Conservation (phyloP, 768 basidiomycete genomes). For the Vararia minispora region DNA sequence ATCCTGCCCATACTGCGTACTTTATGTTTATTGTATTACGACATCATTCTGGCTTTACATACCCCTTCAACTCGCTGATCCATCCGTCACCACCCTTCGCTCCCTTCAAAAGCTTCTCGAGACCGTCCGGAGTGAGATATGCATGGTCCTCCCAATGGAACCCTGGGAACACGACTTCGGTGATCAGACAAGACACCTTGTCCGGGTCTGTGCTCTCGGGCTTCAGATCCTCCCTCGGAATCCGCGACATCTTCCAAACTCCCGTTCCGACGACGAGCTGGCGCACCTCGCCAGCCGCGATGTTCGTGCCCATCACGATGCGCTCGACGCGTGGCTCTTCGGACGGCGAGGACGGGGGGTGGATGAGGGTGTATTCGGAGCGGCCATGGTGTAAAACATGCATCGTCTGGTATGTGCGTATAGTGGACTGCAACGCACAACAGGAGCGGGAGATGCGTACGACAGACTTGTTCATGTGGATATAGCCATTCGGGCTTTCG, state of each 20-base stretch:
- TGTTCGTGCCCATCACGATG: conserved; percentile 32
- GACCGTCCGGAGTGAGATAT: conserved; percentile 26
- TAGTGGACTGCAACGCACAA: background rate
- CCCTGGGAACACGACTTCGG: conserved; percentile 49
- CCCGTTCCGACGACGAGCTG: conserved; percentile 41
- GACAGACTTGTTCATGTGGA: conserved; percentile 39
- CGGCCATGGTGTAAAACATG: conserved; percentile 41
- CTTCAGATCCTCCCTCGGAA: conserved; percentile 31
- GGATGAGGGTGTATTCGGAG: conserved; percentile 38
- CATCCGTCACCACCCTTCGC: conserved; percentile 17
- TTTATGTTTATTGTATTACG: conserved; percentile 5
- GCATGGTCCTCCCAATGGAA: conserved; percentile 42
- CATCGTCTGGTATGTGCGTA: conserved; percentile 28
- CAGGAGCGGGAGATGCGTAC: conserved; percentile 17
- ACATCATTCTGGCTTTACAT: conserved; percentile 11
- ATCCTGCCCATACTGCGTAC: too few species aligned
- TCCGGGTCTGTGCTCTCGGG: conserved; percentile 23
- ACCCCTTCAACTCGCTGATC: conserved; percentile 9
- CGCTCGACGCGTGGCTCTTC: conserved; percentile 24
- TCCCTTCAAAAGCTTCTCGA: conserved; percentile 25
- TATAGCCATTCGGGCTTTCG: conserved; percentile 27
- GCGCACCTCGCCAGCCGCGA: conserved; percentile 30
- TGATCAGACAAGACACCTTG: conserved; percentile 40
- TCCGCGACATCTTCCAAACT: conserved; percentile 44
- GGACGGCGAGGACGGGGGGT: conserved; percentile 14